Percentiles rank a stretch among this genome's conserved stretches.
Conservation (phyloP, 225 moss, liverwort and hornwort species). For the Anthoceros angustus region DNA sequence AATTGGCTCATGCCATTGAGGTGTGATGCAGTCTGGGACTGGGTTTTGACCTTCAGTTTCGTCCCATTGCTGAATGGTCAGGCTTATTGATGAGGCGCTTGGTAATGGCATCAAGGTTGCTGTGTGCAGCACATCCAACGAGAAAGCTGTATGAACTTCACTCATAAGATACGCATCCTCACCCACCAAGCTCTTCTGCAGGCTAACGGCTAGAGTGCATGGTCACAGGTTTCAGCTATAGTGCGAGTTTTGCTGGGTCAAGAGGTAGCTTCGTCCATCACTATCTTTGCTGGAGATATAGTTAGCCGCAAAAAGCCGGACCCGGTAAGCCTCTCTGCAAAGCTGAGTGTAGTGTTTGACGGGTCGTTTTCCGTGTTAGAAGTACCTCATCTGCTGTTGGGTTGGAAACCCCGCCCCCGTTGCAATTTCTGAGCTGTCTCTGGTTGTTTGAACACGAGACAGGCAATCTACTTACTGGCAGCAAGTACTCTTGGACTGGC, state of each 20-base stretch:
- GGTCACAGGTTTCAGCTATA: conserved; percentile 56
- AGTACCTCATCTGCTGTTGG: neutral
- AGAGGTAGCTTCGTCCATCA: conserved; percentile 46
- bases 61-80: neutral
- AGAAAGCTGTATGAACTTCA: conserved; percentile 43
- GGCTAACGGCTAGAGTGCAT: neutral
- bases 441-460: neutral
- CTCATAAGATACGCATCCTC: neutral
- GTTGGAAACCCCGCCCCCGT: neutral
- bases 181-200: neutral
- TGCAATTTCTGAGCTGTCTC: neutral
- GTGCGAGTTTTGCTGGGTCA: conserved; percentile 82
- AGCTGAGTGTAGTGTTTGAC: neutral
- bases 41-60: neutral
- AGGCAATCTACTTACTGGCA: conserved; percentile 71
- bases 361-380: neutral
- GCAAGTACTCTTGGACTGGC: conserved; percentile 53
- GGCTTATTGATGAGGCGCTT: conserved; percentile 64
- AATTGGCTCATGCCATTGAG: no score
- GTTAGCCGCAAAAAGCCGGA: conserved; percentile 92
- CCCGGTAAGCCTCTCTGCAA: conserved; percentile 23
- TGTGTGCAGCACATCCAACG: conserved; percentile 96
- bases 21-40: no score
- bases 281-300: conserved; percentile 84
- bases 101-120: conserved; percentile 57